Evolutionary conservation across 163 green algal genomes (phyloP).

Genomic region (Scenedesmus sp.): DNA sequence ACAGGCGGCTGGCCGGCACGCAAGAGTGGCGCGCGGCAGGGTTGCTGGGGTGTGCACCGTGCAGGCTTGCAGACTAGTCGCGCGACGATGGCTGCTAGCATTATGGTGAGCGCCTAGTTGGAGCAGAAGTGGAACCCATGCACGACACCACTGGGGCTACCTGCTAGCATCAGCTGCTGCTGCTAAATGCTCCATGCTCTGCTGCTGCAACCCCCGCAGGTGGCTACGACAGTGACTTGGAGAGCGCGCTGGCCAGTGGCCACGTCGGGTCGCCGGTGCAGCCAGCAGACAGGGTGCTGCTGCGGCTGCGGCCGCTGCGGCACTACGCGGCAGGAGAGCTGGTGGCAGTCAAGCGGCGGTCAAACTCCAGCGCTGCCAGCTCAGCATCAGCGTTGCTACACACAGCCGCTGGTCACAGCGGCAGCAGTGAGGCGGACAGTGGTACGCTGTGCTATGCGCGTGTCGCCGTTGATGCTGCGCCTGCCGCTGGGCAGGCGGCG

Average conservation of each 20-base stretch:
- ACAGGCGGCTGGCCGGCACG: too few species aligned
- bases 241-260: constrained; percentile 58
- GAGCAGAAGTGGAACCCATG: too few species aligned
- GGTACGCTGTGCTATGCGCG: constrained; percentile 57
- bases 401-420: background rate
- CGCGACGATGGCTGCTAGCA: constrained; percentile 8
- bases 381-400: constrained; percentile 16
- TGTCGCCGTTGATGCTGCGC: constrained; percentile 57
- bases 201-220: constrained; percentile 29
- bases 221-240: constrained; percentile 63
- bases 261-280: constrained; percentile 66
- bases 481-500: constrained; percentile 57
- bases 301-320: constrained; percentile 74
- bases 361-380: background rate
- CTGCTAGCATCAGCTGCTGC: too few species aligned
- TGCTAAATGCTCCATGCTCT: background rate
- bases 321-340: constrained; percentile 66
- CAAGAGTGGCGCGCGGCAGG: too few species aligned
- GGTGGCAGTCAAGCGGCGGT: constrained; percentile 60
- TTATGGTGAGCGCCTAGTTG: background rate
- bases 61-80: background rate
- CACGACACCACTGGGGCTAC: too few species aligned
- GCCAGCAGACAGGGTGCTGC: constrained; percentile 64
- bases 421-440: constrained; percentile 38
- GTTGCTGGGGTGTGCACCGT: too few species aligned